Percentiles rank a stretch among this genome's conserved stretches.
phyloP scores from a whole-genome alignment of 768 basidiomycete species.

The Xerocomellus intermedius region DNA sequence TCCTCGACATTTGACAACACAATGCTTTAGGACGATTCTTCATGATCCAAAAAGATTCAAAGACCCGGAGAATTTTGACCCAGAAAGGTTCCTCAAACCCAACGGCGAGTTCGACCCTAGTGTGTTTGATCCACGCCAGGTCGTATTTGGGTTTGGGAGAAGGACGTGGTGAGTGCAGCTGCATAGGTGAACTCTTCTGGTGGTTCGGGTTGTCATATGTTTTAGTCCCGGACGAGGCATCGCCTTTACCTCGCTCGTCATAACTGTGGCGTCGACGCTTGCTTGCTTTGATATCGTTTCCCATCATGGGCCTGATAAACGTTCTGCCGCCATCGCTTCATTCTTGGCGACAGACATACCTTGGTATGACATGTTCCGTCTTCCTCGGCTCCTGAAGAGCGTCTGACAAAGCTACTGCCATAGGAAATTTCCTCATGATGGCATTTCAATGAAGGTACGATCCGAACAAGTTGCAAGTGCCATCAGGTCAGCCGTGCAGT shows the following conservation, averaged over 20 bases:
- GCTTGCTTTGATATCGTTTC: slow-evolving; percentile 1
- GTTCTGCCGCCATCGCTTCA: not conserved
- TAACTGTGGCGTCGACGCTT: slow-evolving; percentile 2
- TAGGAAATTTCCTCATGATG: slow-evolving; percentile 5
- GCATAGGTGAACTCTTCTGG: not conserved
- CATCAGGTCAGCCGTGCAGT: slow-evolving; percentile 1
- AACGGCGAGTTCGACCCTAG: not conserved
- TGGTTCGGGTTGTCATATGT: not conserved
- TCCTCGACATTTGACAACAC: not conserved
- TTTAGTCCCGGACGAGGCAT: slow-evolving; percentile 5
- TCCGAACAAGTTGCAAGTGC: slow-evolving; percentile 1
- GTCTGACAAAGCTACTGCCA: not conserved
- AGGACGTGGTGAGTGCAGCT: not conserved
- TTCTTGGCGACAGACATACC: slow-evolving; percentile 7
- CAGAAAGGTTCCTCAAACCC: slow-evolving; percentile 1
- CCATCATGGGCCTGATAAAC: not conserved
- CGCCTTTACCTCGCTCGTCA: slow-evolving; percentile 1
- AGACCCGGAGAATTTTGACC: not conserved
- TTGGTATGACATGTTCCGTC: not conserved
- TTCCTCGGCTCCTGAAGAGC: not conserved
- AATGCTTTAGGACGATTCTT: not conserved
- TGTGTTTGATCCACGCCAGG: slow-evolving; percentile 5
- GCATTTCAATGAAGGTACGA: slow-evolving; percentile 2
- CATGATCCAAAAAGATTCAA: not conserved
- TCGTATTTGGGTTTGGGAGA: slow-evolving; percentile 6